Percentiles rank a stretch among this genome's conserved stretches.
These are phyloP conservation scores for Stenogyne calaminthoides DNA, from an alignment of 305 asterid species.

Conservation along the genomic window DNA sequence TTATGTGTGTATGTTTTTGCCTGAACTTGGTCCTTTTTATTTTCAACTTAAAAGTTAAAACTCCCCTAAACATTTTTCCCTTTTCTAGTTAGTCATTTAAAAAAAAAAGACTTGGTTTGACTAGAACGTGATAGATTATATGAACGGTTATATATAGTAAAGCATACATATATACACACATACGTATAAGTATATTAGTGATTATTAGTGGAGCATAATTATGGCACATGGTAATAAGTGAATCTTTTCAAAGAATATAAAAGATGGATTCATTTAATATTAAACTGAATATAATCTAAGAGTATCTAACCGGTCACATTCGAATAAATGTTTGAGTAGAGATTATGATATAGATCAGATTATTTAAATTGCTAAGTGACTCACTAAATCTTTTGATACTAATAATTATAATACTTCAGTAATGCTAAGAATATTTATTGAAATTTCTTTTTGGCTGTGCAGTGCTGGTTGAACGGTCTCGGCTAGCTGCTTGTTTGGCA, in stretches of 20 bases:
- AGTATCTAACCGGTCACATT: constrained; percentile 30
- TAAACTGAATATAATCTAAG: constrained; percentile 8
- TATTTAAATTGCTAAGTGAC: constrained; percentile 13
- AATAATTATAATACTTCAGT: constrained; percentile 11
- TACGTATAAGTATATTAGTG: neutral
- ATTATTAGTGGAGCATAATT: neutral
- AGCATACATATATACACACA: neutral
- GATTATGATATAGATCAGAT: neutral
- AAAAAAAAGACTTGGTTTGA: neutral
- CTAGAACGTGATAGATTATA: constrained; percentile 1
- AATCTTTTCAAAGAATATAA: constrained; percentile 22
- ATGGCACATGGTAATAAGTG: constrained; percentile 31
- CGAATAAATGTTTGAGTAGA: neutral
- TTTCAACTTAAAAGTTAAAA: too few relatives aligned
- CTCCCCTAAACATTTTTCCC: too few relatives aligned
- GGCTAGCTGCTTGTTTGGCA: neutral
- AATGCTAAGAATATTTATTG: constrained; percentile 25
- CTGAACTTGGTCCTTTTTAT: too few relatives aligned
- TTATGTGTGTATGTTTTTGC: too few relatives aligned
- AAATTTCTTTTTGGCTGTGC: neutral
- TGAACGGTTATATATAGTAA: neutral
- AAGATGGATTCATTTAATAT: neutral
- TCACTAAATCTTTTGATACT: constrained; percentile 26
- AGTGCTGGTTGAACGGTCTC: neutral
- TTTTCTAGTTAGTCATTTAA: too few relatives aligned